Evolutionary conservation across 306 rosid genomes (phyloP), one percentile per base, ranked within the genome.

Genomic region (Prunus persica): DNA sequence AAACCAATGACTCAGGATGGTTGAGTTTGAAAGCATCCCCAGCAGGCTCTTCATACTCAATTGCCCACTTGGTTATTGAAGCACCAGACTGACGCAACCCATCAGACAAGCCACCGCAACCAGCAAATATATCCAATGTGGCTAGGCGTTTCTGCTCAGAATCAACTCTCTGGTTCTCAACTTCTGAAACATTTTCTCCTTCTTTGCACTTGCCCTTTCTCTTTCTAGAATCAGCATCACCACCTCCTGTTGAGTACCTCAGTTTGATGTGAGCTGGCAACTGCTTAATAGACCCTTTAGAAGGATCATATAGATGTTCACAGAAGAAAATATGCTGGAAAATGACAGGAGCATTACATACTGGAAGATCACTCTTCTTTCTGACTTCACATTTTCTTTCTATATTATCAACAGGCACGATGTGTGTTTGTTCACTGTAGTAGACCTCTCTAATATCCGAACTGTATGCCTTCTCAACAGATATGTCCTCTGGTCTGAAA

Each of bases 41-140:
- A 61, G 98, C 99, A 12, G 97, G 96, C 75, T 91, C 97, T 91
- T 95, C 99, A 57, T 95, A 95, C 84, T 95, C 98, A 27, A 95
- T 92, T 50, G 99, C 99, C 99, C 99, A 95, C 87, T 92, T 95
- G 55, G 99, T 92, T 46, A 64, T 63, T 65, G 97, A 76, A 76
- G 80, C 83, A 46, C 99, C 98, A 91, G 86, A 77, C 67, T 86
- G 91, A 72, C 86, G 86, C 85, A 95, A 81, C 43, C 99, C 99
- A 80, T 91, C 88, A 20, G 99, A 95, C 73, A 95, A 81, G 69
- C 99, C 99, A 75, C 98, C 99, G 81, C 99, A 95, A 2, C 99
- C 98, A 2, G 99, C 97, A 89, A 95, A 95, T 77, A 92, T 92
- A 84, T 95, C 97, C 65, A 95, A 81, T 47, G 99, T 95, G 58